These are phyloP conservation scores for Tubosaeta brunneosetosa DNA, from an alignment of 768 basidiomycete genomes.

Conservation along the genomic window DNA sequence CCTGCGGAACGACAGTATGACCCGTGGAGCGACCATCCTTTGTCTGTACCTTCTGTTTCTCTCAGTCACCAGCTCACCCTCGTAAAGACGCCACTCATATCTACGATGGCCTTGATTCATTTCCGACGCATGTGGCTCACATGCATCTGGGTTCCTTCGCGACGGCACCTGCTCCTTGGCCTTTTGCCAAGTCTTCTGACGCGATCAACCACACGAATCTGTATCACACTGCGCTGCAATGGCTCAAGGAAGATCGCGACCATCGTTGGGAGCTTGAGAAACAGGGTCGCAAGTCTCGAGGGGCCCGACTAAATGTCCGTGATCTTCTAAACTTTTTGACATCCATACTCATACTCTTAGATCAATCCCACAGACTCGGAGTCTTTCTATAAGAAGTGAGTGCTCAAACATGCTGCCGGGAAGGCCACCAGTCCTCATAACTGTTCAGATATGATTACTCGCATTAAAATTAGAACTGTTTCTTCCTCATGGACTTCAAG, in stretches of 20 bases:
- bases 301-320: slow-evolving; percentile 55
- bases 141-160: slow-evolving; percentile 80
- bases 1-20: slow-evolving; percentile 75
- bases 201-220: slow-evolving; percentile 35
- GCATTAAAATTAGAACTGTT: slow-evolving; percentile 29
- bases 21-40: slow-evolving; percentile 80
- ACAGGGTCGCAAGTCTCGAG: slow-evolving; percentile 52
- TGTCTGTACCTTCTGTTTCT: slow-evolving; percentile 43
- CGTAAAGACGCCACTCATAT: slow-evolving; percentile 89
- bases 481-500: not conserved
- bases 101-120: slow-evolving; percentile 86
- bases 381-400: slow-evolving; percentile 80
- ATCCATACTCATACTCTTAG: slow-evolving; percentile 29
- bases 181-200: slow-evolving; percentile 31
- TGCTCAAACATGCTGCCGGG: not conserved
- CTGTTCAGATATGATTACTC: slow-evolving; percentile 47
- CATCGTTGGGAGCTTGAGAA: slow-evolving; percentile 55
- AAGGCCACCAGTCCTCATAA: slow-evolving; percentile 3
- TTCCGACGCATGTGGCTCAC: slow-evolving; percentile 91
- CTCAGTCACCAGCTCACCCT: slow-evolving; percentile 3
- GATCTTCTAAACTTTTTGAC: slow-evolving; percentile 6
- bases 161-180: slow-evolving; percentile 68
- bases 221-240: slow-evolving; percentile 73
- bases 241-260: slow-evolving; percentile 83
- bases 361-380: slow-evolving; percentile 70